These are phyloP conservation scores for Raffaelea arxii DNA, from an alignment of 2,329 filamentous ascomycete species.

Conservation along the genomic window DNA sequence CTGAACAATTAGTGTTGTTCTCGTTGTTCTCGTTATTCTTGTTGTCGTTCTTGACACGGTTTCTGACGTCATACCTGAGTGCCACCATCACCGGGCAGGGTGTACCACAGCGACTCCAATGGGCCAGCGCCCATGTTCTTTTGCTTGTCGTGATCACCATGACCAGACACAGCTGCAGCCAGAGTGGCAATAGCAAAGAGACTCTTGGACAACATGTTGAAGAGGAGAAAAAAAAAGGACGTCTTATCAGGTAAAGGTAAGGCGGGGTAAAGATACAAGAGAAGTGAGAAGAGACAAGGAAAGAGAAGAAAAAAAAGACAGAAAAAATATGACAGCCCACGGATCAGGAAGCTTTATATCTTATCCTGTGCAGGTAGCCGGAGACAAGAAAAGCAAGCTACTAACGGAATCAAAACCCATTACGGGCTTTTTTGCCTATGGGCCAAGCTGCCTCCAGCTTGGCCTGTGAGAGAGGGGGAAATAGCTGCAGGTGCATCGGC, in stretches of 20 bases:
- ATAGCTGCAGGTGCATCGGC: neutral
- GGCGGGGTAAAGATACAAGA: neutral
- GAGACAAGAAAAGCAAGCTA: neutral
- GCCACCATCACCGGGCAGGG: slow-evolving; percentile 74
- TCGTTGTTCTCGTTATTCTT: slow-evolving; percentile 11
- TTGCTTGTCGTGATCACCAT: slow-evolving; percentile 48
- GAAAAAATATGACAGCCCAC: too few relatives aligned
- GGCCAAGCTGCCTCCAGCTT: too few relatives aligned
- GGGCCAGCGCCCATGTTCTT: slow-evolving; percentile 56
- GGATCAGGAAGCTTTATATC: too few relatives aligned
- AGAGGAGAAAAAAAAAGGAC: neutral
- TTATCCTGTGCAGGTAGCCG: too few relatives aligned
- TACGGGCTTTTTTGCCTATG: too few relatives aligned
- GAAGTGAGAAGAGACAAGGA: neutral
- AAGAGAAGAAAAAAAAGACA: neutral
- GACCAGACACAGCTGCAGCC: slow-evolving; percentile 44
- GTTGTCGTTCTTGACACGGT: neutral
- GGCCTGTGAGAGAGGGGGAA: neutral
- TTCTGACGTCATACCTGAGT: slow-evolving; percentile 49
- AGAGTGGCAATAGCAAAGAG: slow-evolving; percentile 25
- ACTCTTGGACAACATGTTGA: slow-evolving; percentile 7
- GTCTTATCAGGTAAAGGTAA: neutral
- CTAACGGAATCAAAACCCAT: neutral
- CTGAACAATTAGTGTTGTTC: slow-evolving; percentile 29
- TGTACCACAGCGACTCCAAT: slow-evolving; percentile 72